Evolutionary conservation across 2,329 filamentous ascomycete genomes (phyloP).

Genomic region (Monilinia fructigena): DNA sequence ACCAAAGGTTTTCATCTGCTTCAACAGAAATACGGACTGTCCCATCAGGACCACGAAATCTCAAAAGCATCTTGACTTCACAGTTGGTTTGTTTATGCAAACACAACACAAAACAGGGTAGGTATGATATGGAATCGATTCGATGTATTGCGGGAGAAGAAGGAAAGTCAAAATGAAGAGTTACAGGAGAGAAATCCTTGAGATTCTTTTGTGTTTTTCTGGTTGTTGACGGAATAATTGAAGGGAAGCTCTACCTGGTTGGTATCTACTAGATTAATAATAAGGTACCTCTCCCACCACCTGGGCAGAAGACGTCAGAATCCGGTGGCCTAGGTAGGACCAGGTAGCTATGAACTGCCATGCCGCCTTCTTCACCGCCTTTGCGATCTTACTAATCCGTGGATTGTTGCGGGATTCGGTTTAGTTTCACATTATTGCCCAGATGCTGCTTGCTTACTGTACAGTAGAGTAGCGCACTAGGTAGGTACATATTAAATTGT

Average conservation of each 20-base stretch:
- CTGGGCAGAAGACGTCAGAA: slow-evolving; percentile 18
- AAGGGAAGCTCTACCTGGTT: background rate
- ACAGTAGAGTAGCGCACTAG: no score
- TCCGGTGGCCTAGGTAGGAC: slow-evolving; percentile 11
- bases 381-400: background rate
- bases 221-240: background rate
- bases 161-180: background rate
- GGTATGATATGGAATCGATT: background rate
- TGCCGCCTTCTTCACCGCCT: slow-evolving; percentile 14
- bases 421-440: no score
- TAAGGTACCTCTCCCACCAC: background rate
- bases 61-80: slow-evolving; percentile 34
- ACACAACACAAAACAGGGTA: background rate
- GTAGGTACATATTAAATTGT: no score
- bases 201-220: background rate
- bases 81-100: background rate
- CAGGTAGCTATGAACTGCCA: background rate
- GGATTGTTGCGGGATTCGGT: no score
- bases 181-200: background rate
- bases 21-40: slow-evolving; percentile 83
- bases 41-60: slow-evolving; percentile 77
- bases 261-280: no score
- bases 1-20: slow-evolving; percentile 67
- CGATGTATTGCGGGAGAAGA: background rate
- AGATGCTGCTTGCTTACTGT: no score